Evolutionary conservation across 306 rosid species (phyloP).

Genomic region (Mucuna pruriens): DNA sequence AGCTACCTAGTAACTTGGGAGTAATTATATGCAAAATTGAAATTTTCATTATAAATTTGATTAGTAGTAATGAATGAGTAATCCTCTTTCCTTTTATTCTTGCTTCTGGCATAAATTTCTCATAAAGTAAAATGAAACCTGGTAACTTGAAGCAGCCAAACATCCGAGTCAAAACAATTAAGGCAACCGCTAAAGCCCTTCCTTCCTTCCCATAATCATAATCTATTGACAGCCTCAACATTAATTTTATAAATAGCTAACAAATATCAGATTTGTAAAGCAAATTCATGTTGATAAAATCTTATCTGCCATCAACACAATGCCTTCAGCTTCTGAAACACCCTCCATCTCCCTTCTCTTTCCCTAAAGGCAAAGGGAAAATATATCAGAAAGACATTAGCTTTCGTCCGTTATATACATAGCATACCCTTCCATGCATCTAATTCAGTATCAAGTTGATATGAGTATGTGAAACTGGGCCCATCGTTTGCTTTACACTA

Average conservation of each 20-base stretch:
- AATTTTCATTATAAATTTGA: not conserved
- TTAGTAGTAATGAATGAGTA: not conserved
- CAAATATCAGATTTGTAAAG: not conserved
- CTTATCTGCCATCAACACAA: no score
- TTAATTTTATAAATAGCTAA: no score
- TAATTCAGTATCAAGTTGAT: slow-evolving; percentile 65
- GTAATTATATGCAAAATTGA: not conserved
- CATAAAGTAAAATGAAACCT: not conserved
- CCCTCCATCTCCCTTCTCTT: no score
- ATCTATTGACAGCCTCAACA: not conserved
- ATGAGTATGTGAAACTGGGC: slow-evolving; percentile 57
- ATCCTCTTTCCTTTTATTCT: not conserved
- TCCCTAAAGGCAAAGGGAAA: not conserved
- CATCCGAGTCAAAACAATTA: not conserved
- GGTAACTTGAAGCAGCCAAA: not conserved
- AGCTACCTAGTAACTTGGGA: not conserved
- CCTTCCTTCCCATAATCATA: not conserved
- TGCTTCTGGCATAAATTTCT: not conserved
- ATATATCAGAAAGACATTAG: slow-evolving; percentile 44
- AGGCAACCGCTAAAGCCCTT: not conserved
- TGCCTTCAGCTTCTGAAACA: no score
- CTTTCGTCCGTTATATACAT: slow-evolving; percentile 50
- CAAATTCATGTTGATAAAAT: not conserved
- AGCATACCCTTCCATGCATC: slow-evolving; percentile 74
- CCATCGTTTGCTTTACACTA: slow-evolving; percentile 35